phyloP scores from a whole-genome alignment of 208 protist genomes.

The Leishmania aethiopica region DNA sequence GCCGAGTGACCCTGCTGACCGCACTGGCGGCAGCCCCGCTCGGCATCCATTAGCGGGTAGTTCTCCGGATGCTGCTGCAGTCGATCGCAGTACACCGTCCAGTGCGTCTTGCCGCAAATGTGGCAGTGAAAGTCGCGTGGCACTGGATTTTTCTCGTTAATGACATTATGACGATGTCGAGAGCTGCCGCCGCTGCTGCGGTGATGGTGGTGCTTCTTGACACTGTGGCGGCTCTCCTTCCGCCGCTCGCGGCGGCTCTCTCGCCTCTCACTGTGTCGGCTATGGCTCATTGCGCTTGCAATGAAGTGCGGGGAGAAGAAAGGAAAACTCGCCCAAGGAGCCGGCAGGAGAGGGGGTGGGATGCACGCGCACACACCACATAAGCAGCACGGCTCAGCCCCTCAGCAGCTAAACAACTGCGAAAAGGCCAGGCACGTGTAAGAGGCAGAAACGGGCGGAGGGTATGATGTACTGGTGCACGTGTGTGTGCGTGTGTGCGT shows the following conservation, averaged over 20 bases:
- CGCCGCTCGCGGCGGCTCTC: constrained; percentile 22
- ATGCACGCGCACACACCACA: constrained; percentile 9
- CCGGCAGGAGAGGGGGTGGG: not conserved
- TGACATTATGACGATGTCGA: not conserved
- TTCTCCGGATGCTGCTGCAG: constrained; percentile 48
- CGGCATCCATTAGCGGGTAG: constrained; percentile 62
- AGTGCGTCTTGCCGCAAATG: constrained; percentile 82
- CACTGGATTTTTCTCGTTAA: constrained; percentile 24
- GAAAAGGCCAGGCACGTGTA: not conserved
- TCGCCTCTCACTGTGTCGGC: constrained; percentile 9
- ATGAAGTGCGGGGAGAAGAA: not conserved
- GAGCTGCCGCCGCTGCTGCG: constrained; percentile 3
- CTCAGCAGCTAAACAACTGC: no score
- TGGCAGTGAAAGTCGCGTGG: constrained; percentile 71
- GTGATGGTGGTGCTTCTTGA: constrained; percentile 18
- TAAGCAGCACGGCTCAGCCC: not conserved
- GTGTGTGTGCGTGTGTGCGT: not conserved
- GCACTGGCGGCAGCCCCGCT: constrained; percentile 75
- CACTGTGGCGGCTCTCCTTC: constrained; percentile 16
- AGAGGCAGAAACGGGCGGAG: constrained; percentile 5
- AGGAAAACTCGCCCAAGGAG: not conserved
- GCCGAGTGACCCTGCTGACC: constrained; percentile 75
- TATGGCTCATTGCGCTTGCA: constrained; percentile 15
- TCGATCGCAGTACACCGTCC: constrained; percentile 75
- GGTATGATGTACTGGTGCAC: not conserved